These are phyloP conservation scores for Pythium folliculosum DNA, from an alignment of 352 stramenopile genomes.

Conservation along the genomic window DNA sequence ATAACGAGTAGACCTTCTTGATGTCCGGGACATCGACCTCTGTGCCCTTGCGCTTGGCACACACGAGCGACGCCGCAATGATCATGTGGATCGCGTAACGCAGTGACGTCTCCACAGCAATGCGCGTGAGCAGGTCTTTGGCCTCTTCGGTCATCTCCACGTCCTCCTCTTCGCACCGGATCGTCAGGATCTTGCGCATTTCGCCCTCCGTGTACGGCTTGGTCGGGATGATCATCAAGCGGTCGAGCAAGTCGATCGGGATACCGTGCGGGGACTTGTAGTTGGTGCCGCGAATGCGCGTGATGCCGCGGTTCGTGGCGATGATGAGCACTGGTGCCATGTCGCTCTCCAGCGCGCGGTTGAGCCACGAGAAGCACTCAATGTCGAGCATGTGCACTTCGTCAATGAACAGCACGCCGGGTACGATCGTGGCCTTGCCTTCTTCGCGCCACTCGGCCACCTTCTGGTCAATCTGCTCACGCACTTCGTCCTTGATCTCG, in stretches of 20 bases:
- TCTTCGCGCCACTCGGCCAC: slow-evolving; percentile 96
- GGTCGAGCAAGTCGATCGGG: slow-evolving; percentile 98
- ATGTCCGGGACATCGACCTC: slow-evolving; percentile 91
- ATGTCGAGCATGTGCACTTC: slow-evolving; percentile 99
- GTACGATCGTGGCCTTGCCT: slow-evolving; percentile 97
- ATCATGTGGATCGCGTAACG: slow-evolving; percentile 99
- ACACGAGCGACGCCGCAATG: slow-evolving; percentile 96
- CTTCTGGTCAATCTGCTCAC: slow-evolving; percentile 99
- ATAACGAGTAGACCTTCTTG: slow-evolving; percentile 96
- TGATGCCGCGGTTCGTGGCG: slow-evolving; percentile 98
- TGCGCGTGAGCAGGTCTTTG: slow-evolving; percentile 97
- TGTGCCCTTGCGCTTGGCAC: slow-evolving; percentile 92
- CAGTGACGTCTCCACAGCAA: slow-evolving; percentile 97
- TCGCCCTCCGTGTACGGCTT: slow-evolving; percentile 96
- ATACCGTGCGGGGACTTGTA: slow-evolving; percentile 99
- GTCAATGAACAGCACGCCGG: slow-evolving; percentile 99
- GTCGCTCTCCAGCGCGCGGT: slow-evolving; percentile 97
- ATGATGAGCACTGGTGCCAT: slow-evolving; percentile 99
- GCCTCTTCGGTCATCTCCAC: slow-evolving; percentile 98
- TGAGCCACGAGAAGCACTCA: slow-evolving; percentile 99
- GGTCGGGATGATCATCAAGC: slow-evolving; percentile 99
- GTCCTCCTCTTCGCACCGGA: slow-evolving; percentile 98
- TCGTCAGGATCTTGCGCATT: slow-evolving; percentile 96
- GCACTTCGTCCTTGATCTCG: slow-evolving; percentile 99
- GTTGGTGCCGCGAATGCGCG: slow-evolving; percentile 97